Conservation (phyloP, 352 stramenopile genomes). For the Phytophthora pluvialis region DNA sequence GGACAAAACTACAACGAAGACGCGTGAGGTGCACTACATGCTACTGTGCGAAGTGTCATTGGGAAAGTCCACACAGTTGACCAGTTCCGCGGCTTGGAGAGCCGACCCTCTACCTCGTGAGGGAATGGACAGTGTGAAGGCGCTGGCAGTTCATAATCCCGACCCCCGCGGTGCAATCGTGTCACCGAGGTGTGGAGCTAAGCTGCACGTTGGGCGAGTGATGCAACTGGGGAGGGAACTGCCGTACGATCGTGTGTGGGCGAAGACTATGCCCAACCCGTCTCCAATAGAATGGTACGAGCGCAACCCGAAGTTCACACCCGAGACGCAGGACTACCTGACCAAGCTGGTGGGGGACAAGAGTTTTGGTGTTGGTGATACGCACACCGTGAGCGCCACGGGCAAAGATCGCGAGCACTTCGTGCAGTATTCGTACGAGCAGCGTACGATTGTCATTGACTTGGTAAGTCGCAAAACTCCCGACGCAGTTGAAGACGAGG, state of each 20-base stretch:
- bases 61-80: conserved; percentile 49
- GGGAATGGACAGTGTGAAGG: conserved; percentile 68
- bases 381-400: conserved; percentile 37
- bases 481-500: conserved; percentile 7
- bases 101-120: conserved; percentile 44
- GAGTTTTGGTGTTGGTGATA: conserved; percentile 46
- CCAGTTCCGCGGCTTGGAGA: conserved; percentile 35
- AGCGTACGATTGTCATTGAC: conserved; percentile 52
- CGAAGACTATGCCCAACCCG: conserved; percentile 48
- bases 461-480: conserved; percentile 38
- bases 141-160: conserved; percentile 50
- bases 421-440: conserved; percentile 33
- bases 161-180: conserved; percentile 58
- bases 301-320: conserved; percentile 38
- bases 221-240: conserved; percentile 48
- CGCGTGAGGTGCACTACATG: conserved; percentile 69
- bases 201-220: conserved; percentile 59
- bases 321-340: conserved; percentile 46
- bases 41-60: conserved; percentile 77
- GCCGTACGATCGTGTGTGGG: conserved; percentile 57
- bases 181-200: conserved; percentile 57
- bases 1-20: conserved; percentile 46
- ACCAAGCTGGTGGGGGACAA: conserved; percentile 46
- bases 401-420: conserved; percentile 44
- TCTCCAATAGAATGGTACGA: conserved; percentile 46